Percentiles rank a stretch among this genome's conserved stretches.
phyloP scores from a whole-genome alignment of 1,284 basidiomycete genomes.

The Irpex lacteus region DNA sequence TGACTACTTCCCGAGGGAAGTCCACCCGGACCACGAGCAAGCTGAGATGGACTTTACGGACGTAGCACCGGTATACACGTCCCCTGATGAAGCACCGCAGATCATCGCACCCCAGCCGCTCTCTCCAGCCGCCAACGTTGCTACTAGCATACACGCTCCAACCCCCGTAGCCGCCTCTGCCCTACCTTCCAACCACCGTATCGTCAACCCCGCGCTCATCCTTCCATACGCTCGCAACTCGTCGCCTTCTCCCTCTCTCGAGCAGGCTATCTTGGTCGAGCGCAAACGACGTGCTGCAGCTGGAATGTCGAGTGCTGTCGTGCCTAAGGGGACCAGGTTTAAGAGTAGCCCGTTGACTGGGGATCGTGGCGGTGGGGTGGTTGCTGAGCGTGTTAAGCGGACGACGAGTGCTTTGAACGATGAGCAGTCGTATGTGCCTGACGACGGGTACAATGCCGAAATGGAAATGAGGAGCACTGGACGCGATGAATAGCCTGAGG shows the following conservation, averaged over 20 bases:
- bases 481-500: too few species aligned
- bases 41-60: neutral
- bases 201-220: slow-evolving; percentile 5
- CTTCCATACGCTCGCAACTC: slow-evolving; percentile 30
- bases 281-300: slow-evolving; percentile 44
- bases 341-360: slow-evolving; percentile 65
- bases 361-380: slow-evolving; percentile 38
- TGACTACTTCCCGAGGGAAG: neutral
- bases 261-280: slow-evolving; percentile 55
- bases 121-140: neutral
- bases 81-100: neutral
- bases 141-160: neutral
- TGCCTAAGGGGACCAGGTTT: slow-evolving; percentile 54
- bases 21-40: neutral
- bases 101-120: neutral
- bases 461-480: too few species aligned
- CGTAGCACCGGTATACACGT: neutral
- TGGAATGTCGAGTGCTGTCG: slow-evolving; percentile 20
- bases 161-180: slow-evolving; percentile 9
- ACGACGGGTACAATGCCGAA: neutral
- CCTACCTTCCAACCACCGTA: slow-evolving; percentile 12
- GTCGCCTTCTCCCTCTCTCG: slow-evolving; percentile 54
- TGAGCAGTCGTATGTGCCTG: neutral
- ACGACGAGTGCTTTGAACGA: neutral
- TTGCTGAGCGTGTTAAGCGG: slow-evolving; percentile 38